Base-by-base conservation (phyloP, 1,284 basidiomycete genomes). In the Tilletia setariae region DNA sequence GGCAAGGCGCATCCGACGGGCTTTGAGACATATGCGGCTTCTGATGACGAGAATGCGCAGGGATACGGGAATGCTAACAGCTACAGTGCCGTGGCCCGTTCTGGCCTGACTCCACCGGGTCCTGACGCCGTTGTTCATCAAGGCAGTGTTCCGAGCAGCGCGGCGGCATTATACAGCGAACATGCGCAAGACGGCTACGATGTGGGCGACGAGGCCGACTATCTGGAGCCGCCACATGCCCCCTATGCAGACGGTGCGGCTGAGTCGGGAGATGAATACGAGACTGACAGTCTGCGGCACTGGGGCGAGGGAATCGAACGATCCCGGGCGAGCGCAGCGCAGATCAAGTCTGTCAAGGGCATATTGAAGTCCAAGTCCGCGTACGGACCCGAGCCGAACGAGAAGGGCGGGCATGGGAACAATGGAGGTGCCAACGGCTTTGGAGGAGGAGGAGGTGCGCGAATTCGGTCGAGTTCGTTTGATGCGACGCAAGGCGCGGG, bases 331-430 rank as follows among this genome's bases (percentile, higher is more conserved):
- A 89, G 90, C 79, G 84, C 89, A 68, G 87, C 85, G 84, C 83
- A 86, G 85, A 72, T 86, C 85, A 80, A 84, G 75, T 93, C 94
- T 7, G 85, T 88, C 56, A 91, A 88, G 83, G 91, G 94, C 44
- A 97, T 98, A 74, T 84, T 98, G 73, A 97, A 96, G 87, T 67
- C 71, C 15, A 32, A 25, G 28, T 61, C 56, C 15, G 56, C 56
- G 2, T 61, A 61, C 56, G 56, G 56, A 8, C 56, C 56, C 32
- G 56, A 61, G 28, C 56, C 19, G 11, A 16, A 4, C 16, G 9
- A 32, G 28, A 21, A 16, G 16, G 28, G 28, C 28, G 56, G 56
- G 2, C 16, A 61, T n/a, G 46, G 46, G 7, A 19, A 49, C 21
- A 23, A 19, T n/a, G 19, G 46, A 7, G n/a, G n/a, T n/a, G 4